These are phyloP conservation scores for Inga laurina DNA, from an alignment of 306 rosid species.

Conservation along the genomic window DNA sequence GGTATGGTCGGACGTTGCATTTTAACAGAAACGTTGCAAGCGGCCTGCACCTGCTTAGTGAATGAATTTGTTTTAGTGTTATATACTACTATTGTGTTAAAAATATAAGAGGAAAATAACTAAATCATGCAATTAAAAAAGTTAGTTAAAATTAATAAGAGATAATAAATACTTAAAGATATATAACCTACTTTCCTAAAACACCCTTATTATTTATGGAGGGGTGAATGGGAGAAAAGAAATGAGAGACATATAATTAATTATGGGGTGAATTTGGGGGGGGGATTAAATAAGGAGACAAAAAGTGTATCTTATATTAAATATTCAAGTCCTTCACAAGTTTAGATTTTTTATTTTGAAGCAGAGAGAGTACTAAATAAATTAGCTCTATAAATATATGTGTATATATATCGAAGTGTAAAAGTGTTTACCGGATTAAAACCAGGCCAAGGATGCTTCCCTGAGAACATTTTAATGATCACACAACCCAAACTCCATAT, in stretches of 20 bases:
- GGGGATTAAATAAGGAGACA: too few species aligned
- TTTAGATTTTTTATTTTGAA: too few species aligned
- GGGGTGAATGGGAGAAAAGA: too few species aligned
- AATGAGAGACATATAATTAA: too few species aligned
- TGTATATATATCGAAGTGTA: background rate
- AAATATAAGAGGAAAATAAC: background rate
- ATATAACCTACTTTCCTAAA: too few species aligned
- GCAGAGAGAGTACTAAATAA: background rate
- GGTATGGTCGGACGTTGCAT: background rate
- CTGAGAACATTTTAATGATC: background rate
- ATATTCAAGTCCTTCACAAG: background rate
- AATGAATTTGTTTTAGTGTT: background rate
- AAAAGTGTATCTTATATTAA: too few species aligned
- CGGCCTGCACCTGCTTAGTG: background rate
- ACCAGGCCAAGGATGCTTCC: background rate
- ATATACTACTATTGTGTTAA: too few species aligned
- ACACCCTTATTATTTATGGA: too few species aligned
- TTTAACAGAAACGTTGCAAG: accelerated
- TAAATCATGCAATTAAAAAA: too few species aligned
- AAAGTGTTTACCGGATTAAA: background rate
- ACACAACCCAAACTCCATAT: background rate
- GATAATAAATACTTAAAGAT: too few species aligned
- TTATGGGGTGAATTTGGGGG: too few species aligned
- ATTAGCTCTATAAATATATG: background rate
- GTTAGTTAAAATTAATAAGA: too few species aligned